Base-by-base conservation (phyloP, 2,329 filamentous ascomycete genomes). In the Didymella segeticola region DNA sequence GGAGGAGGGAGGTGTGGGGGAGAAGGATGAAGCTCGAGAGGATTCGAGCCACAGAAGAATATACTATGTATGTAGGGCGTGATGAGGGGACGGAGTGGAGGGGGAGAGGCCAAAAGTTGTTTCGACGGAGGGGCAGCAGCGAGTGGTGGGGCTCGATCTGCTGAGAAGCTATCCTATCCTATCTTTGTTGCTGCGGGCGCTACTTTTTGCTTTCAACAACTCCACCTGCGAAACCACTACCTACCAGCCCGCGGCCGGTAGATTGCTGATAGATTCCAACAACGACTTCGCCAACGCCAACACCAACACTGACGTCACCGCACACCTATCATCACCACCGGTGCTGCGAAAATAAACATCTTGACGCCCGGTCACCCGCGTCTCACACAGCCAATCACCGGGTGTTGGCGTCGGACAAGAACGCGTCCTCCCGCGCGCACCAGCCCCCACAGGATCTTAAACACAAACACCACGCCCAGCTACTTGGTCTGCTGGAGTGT, bases 131-230 rank as follows among this genome's bases (percentile, higher is more conserved):
- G 59, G 51, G 52, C 56, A 61, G n/a, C n/a, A n/a, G n/a, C n/a
- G n/a, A n/a, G 67, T 70, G 70, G 65, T 68, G 66, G 62, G 67
- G 57, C 42, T 15, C 57, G 61, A 57, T 34, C 43, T 30, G 20
- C n/a, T 31, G 22, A 23, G 27, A 25, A 20, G 42, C 36, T 31
- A 46, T n/a, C n/a, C n/a, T n/a, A n/a, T n/a, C n/a, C n/a, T n/a
- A n/a, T n/a, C n/a, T n/a, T n/a, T n/a, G n/a, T n/a, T n/a, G 34
- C 34, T 57, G 62, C 56, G 61, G 54, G 67, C 67, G 63, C 68
- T 65, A 69, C 65, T 37, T 48, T 51, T 52, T 47, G 43, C 52
- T 45, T 56, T 56, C 52, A 56, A 56, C 53, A 52, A 55, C 38
- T 52, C 49, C 58, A 57, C 49, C 41, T 15, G 43, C 60, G 50